Evolutionary conservation across 2,329 filamentous ascomycete species (phyloP), one percentile per base, ranked within the genome.

Genomic region (Annulohypoxylon truncatum): DNA sequence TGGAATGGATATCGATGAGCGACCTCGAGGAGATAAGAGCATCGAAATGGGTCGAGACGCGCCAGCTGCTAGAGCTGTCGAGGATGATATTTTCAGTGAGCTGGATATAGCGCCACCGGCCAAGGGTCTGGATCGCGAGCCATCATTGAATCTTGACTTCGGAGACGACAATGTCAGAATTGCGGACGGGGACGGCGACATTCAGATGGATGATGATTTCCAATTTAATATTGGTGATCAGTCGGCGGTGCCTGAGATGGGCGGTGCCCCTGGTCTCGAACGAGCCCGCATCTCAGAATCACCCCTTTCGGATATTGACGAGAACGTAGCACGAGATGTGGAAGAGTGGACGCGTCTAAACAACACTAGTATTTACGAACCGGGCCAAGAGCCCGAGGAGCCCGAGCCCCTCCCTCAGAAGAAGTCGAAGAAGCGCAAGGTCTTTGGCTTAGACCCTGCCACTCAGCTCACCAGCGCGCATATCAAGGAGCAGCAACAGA

Each of bases 1-100:
- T 71, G 91, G 91, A 71, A 84, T 96, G 66, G 90, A 89, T 71
- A 82, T 93, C 31, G 90, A 93, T 70, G 86, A 93, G 66, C 88
- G 86, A 31, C 86, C 80, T 63, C 77, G 79, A 68, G 76, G 80
- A 67, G 86, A 87, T 64, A 81, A 81, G 65, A 96, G 90, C 74
- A 90, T 97, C 63, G 96, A 99, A 89, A 85, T 93, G 72, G 96
- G 95, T 75, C 92, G 95, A 89, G 91, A 97, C 72, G 94, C 92
- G 18, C 90, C 92, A 3, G 84, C 87, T 13, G 84, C 90, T 22
- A 85, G 87, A 47, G 83, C 88, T 1, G 80, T 90, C 18, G 92
- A 92, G 69, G 90, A 92, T 38, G 89, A 92, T 70, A 87, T 94
- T 56, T 81, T 90, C 65, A 87, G 86, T 67, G 90, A 92, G 61